Percentiles rank a stretch among this genome's conserved stretches.
phyloP scores from a whole-genome alignment of 805 yeast species.

The Helenozyma rhizophorensis region DNA sequence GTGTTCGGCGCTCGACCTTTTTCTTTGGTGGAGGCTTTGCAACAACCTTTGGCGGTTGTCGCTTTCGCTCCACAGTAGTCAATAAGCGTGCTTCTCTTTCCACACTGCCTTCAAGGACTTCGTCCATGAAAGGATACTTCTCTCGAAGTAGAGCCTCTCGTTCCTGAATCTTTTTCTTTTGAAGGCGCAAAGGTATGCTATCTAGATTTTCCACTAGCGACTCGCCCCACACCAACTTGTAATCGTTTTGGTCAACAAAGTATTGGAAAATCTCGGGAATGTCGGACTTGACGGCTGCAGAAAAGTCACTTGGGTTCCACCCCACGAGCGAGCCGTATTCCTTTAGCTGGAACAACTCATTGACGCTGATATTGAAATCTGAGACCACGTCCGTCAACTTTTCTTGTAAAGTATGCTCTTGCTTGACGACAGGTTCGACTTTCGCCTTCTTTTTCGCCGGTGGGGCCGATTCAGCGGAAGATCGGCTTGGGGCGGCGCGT shows the following conservation, averaged over 20 bases:
- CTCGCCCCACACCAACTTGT: conserved; percentile 31
- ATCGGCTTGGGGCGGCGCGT: too few relatives aligned
- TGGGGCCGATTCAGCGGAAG: too few relatives aligned
- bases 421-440: conserved; percentile 1
- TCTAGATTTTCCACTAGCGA: conserved; percentile 17
- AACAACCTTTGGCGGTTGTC: background rate
- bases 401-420: conserved; percentile 6
- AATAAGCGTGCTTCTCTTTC: conserved; percentile 19
- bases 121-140: conserved; percentile 33
- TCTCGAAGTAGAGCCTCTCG: conserved; percentile 25
- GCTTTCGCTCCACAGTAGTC: background rate
- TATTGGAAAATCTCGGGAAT: conserved; percentile 31
- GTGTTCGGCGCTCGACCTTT: background rate
- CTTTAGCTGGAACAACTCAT: conserved; percentile 60
- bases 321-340: conserved; percentile 58
- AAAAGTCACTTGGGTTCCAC: conserved; percentile 53
- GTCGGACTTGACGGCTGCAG: conserved; percentile 18
- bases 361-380: conserved; percentile 45
- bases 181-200: conserved; percentile 36
- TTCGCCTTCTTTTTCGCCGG: conserved; percentile 8
- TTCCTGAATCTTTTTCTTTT: conserved; percentile 34
- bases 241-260: conserved; percentile 24
- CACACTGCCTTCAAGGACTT: conserved; percentile 22
- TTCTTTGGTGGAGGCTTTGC: background rate
- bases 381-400: conserved; percentile 40